Base-by-base conservation (phyloP, 1,284 basidiomycete species). In the Blastosporella zonata region DNA sequence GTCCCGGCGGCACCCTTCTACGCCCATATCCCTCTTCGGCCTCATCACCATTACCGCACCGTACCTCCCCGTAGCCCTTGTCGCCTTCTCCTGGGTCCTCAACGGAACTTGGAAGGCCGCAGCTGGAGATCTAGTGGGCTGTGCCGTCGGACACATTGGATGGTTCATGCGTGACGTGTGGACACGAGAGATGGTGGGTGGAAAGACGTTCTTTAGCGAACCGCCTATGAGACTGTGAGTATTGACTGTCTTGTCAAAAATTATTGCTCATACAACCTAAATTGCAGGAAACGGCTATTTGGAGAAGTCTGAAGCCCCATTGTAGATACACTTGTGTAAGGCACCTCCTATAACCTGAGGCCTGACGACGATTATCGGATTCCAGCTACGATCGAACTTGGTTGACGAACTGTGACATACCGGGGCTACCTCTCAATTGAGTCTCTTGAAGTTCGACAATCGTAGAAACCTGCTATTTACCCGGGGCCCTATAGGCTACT, bases 161-260 rank as follows among this genome's bases (percentile, higher is more conserved):
- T 97, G 95, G 84, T 98, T 98, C 69, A 68, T 97, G 59, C 78
- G 92, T 46, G 94, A 97, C 59, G 90, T 96, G 1, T 99, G 96
- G 97, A 86, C 88, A 20, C 75, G 91, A 52, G 96, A 99, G 69
- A 90, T 95, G 81, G 71, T 84, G 2, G 90, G 88, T 15, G 88
- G 88, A 0, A 78, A 79, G 43, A 82, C 80, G 1, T 69, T 87
- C 40, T 78, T 93, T 58, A 87, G 89, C 49, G 84, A 87, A 47
- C 86, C 93, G 0, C 94, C 94, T 0, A 69, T 76, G 18, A 58
- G 79, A 43, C 62, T 97, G 93, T 97, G 62, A 74, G 93, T 84
- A 9, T 34, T 12, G n/a, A 1, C 40, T 33, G 29, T 50, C 31
- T 18, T 43, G 44, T 50, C 28, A 45, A 38, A 31, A 17, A n/a